Evolutionary conservation across 176 grass and related monocot genomes (phyloP).

Genomic region (Oryza longistaminata): DNA sequence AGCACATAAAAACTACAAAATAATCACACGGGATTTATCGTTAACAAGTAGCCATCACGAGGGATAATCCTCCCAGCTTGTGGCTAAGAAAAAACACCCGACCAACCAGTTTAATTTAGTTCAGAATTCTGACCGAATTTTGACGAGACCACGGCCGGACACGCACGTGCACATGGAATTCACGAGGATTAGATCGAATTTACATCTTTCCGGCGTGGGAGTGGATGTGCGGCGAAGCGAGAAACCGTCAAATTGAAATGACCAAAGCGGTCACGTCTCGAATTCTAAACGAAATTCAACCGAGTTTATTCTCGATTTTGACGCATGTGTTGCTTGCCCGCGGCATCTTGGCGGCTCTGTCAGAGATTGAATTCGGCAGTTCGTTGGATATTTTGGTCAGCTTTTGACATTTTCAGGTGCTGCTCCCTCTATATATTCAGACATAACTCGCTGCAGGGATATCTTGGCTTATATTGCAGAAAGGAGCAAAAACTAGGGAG

Average conservation of each 20-base stretch:
- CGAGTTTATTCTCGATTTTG: background rate
- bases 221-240: background rate
- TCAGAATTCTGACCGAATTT: background rate
- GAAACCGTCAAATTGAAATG: constrained; percentile 11
- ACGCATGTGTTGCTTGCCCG: background rate
- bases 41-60: background rate
- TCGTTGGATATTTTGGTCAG: constrained; percentile 8
- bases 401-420: constrained; percentile 36
- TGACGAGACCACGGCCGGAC: background rate
- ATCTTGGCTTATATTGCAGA: background rate
- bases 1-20: background rate
- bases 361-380: background rate
- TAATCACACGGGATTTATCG: background rate
- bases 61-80: background rate
- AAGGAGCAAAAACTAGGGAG: background rate
- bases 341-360: background rate
- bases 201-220: background rate
- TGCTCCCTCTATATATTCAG: background rate
- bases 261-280: constrained; percentile 30
- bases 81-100: background rate
- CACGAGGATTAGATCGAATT: background rate
- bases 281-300: background rate
- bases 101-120: background rate
- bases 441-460: background rate
- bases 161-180: background rate